Base-by-base conservation (phyloP, 139 green algal genomes). In the Coccomyxa sp. region DNA sequence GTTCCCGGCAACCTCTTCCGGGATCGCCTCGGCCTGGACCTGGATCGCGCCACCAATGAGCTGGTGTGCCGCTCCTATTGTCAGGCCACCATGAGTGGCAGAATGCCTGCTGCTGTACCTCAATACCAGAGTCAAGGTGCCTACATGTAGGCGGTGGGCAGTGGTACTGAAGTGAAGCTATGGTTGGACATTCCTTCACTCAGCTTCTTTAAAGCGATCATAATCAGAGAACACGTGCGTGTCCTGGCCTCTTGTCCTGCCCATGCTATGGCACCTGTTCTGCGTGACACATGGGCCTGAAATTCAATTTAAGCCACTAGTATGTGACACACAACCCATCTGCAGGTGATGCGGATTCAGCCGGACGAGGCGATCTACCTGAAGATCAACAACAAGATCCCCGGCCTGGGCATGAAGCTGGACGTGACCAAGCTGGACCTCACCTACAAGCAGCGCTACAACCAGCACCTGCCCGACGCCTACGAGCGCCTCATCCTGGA, bases 361-460 rank as follows among this genome's bases (percentile, higher is more conserved):
- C 97, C 97, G 14, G 88, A 99, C 78, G 97, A 99, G 88, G 87
- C 88, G 29, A 99, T 99, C 82, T 99, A 99, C 87, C 84, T 99
- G 50, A 98, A 98, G 84, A 94, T 99, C 87, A 99, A 98, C 90
- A 99, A 98, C 93, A 99, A 99, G 92, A 87, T 99, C 36, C 97
- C 97, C n/a, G 97, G 97, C 22, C 86, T 99, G 50, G 96, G 96
- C 34, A 78, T 99, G 83, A 86, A 86, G 18, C 86, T 99, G 38
- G 95, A 98, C 82, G 89, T 86, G 39, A 97, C 88, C 24, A 90
- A 91, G 37, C 91, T 99, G 50, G 94, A 99, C 90, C 91, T 99
- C 41, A 89, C 92, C 39, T 99, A 99, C 89, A 87, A 89, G 68
- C 64, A 83, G 8, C 78, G 78, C 31, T 91, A 91, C 73, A 68